Percentiles rank a stretch among this genome's conserved stretches.
phyloP scores from a whole-genome alignment of 2,329 filamentous ascomycete species.

The Raffaelea albimanens region DNA sequence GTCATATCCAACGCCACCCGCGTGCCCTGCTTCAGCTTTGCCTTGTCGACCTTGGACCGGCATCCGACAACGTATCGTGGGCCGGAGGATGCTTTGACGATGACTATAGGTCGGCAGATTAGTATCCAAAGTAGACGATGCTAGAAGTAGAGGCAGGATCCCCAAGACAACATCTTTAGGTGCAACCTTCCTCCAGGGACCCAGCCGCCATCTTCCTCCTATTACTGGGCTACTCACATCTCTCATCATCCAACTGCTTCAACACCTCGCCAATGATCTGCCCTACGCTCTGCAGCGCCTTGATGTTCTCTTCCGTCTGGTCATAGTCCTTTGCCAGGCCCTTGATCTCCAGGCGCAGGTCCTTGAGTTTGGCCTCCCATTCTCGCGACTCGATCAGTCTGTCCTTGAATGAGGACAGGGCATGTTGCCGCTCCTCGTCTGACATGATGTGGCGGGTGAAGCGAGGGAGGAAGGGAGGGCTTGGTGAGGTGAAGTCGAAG shows the following conservation, averaged over 20 bases:
- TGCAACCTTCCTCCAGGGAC: not conserved
- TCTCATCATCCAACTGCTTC: conserved; percentile 96
- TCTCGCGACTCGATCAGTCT: conserved; percentile 91
- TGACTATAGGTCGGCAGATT: conserved; percentile 51
- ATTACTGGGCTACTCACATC: conserved; percentile 72
- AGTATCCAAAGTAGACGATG: too few species aligned
- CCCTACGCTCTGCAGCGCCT: conserved; percentile 95
- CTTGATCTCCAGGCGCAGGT: conserved; percentile 90
- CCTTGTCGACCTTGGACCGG: conserved; percentile 95
- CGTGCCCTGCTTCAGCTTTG: conserved; percentile 95
- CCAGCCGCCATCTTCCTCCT: too few species aligned
- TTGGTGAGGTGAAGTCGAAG: not conserved
- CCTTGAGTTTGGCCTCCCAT: conserved; percentile 97
- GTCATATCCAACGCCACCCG: conserved; percentile 98
- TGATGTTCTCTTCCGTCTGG: conserved; percentile 97
- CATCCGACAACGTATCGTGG: conserved; percentile 97
- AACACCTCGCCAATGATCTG: conserved; percentile 99
- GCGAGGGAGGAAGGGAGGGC: not conserved
- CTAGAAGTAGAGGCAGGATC: too few species aligned
- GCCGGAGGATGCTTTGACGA: conserved; percentile 95
- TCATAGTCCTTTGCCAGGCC: conserved; percentile 91
- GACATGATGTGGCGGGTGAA: conserved; percentile 15
- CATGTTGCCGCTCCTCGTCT: conserved; percentile 55
- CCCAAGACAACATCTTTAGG: too few species aligned
- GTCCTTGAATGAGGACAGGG: conserved; percentile 67